Percentiles rank a stretch among this genome's conserved stretches.
phyloP scores from a whole-genome alignment of 129 eudicot species.

The Flaveria bidentis region DNA sequence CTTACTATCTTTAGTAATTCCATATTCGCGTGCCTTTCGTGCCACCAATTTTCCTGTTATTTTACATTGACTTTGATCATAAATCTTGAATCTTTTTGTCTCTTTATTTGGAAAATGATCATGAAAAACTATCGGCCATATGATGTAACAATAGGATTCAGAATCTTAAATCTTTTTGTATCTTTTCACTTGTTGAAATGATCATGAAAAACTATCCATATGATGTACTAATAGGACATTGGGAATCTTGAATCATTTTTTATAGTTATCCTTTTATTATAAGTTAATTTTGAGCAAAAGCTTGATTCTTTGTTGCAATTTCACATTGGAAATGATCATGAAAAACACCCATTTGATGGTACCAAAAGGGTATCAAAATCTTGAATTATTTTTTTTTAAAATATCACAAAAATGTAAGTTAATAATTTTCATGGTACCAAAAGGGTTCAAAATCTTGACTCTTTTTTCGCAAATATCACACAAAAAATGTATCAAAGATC shows the following conservation, averaged over 20 bases:
- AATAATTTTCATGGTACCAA: not conserved
- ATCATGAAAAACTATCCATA: not conserved
- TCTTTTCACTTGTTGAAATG: not conserved
- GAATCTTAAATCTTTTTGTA: not conserved
- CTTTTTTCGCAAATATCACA: not conserved
- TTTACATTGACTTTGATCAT: not conserved
- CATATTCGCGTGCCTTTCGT: constrained; percentile 54
- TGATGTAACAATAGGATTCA: not conserved
- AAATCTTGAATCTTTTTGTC: constrained; percentile 2
- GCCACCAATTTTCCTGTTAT: constrained; percentile 62
- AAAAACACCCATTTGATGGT: not conserved
- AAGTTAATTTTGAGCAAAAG: not conserved
- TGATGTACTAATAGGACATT: not conserved
- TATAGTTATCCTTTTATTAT: not conserved
- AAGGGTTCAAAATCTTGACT: constrained; percentile 16
- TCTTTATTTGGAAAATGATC: not conserved
- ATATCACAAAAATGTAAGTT: not conserved
- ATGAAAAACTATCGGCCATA: not conserved
- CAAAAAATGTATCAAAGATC: not conserved
- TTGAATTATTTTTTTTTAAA: constrained; percentile 1
- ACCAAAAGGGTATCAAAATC: not conserved
- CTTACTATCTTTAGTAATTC: constrained; percentile 52
- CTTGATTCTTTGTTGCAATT: not conserved
- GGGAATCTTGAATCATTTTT: constrained; percentile 1
- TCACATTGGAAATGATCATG: not conserved